Conservation (phyloP, 805 yeast genomes). For the Metschnikowia amazonensis region DNA sequence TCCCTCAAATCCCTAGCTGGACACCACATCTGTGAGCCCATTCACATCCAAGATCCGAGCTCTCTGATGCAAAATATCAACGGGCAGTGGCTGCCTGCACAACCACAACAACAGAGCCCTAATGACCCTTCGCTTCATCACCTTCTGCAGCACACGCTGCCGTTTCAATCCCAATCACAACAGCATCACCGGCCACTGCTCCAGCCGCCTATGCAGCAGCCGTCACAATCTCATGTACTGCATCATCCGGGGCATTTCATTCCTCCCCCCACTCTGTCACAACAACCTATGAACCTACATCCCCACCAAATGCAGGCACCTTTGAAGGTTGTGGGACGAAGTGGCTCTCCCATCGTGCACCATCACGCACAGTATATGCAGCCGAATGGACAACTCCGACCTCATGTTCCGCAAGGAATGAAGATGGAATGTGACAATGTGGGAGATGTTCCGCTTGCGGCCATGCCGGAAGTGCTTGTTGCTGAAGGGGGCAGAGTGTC, state of each 20-base stretch:
- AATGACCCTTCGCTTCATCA: neutral
- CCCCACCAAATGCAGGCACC: neutral
- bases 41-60: neutral
- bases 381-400: neutral
- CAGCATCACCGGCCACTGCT: slow-evolving; percentile 1
- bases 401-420: neutral
- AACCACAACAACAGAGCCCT: neutral
- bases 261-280: neutral
- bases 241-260: neutral
- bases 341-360: neutral
- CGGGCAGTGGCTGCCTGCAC: slow-evolving; percentile 2
- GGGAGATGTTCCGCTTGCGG: neutral
- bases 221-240: neutral
- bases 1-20: neutral
- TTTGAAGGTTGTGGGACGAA: neutral
- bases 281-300: neutral
- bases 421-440: neutral
- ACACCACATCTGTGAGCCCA: neutral
- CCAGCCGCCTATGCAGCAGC: slow-evolving; percentile 2
- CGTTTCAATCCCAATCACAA: neutral
- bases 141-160: neutral
- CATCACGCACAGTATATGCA: neutral
- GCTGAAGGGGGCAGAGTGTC: neutral
- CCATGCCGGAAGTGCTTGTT: neutral
- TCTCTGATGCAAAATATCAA: neutral